phyloP scores from a whole-genome alignment of 1,284 basidiomycete genomes.

The Golubevia sp. region DNA sequence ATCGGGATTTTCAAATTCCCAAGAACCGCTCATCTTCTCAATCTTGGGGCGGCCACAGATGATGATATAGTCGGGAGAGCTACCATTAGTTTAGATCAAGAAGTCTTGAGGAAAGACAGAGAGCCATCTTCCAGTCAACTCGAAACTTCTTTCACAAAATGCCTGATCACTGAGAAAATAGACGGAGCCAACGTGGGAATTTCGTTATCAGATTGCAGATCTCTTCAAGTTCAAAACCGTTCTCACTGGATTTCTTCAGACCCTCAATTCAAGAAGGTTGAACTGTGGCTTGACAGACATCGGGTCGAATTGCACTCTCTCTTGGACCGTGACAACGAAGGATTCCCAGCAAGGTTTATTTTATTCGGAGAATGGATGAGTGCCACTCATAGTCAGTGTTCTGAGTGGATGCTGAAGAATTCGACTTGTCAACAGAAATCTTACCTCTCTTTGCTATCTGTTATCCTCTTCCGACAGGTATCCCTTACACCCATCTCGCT shows the following conservation, averaged over 20 bases:
- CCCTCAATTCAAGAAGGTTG: constrained; percentile 70
- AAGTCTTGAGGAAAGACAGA: background rate
- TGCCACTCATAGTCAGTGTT: constrained; percentile 66
- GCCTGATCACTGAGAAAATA: constrained; percentile 70
- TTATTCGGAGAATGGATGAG: constrained; percentile 72
- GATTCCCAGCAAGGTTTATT: constrained; percentile 69
- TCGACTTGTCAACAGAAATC: background rate
- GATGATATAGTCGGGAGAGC: constrained; percentile 65
- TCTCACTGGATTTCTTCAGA: constrained; percentile 69
- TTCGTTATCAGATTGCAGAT: constrained; percentile 66
- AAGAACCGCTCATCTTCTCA: constrained; percentile 68
- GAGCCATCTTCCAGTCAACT: constrained; percentile 9
- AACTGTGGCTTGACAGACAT: constrained; percentile 67
- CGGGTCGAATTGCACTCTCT: constrained; percentile 64
- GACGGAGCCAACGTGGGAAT: constrained; percentile 74
- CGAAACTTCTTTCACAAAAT: too few species aligned
- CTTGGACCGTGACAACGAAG: constrained; percentile 65
- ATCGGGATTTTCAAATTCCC: constrained; percentile 68
- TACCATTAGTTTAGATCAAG: background rate
- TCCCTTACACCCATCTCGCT: constrained; percentile 67
- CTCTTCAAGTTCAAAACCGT: constrained; percentile 69
- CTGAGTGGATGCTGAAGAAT: background rate
- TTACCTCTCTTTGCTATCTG: constrained; percentile 20
- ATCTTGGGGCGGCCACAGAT: constrained; percentile 67
- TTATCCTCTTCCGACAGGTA: constrained; percentile 28